Conservation (phyloP, 177 flowering plant species). For the Vitis hybrid region DNA sequence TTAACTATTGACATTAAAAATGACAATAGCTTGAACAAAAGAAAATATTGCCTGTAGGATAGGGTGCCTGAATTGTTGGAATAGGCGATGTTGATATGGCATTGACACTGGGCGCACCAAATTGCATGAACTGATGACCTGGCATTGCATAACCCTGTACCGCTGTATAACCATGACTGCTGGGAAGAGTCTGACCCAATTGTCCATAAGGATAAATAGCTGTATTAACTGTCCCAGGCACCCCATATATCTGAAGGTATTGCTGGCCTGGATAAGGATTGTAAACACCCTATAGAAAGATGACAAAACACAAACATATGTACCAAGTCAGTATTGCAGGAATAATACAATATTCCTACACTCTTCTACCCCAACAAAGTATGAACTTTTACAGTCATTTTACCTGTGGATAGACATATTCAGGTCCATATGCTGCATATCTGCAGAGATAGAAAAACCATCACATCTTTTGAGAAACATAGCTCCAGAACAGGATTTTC, state of each 20-base stretch:
- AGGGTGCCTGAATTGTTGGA: constrained; percentile 62
- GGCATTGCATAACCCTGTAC: constrained; percentile 82
- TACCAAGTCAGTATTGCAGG: background rate
- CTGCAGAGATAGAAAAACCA: constrained; percentile 47
- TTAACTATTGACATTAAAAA: no score
- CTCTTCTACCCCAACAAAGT: background rate
- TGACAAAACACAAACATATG: constrained; percentile 9
- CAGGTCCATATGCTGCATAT: constrained; percentile 77
- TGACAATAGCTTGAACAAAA: background rate
- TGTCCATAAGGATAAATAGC: constrained; percentile 75
- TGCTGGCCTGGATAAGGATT: constrained; percentile 85
- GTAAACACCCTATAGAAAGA: constrained; percentile 60
- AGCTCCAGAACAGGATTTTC: background rate
- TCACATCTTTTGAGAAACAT: constrained; percentile 14
- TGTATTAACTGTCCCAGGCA: constrained; percentile 69
- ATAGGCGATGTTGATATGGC: constrained; percentile 62
- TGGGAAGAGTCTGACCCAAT: constrained; percentile 63
- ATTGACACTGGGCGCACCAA: constrained; percentile 65
- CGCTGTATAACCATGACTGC: constrained; percentile 64
- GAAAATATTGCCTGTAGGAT: constrained; percentile 57
- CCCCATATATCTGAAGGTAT: constrained; percentile 84
- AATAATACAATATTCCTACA: background rate
- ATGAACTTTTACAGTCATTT: background rate
- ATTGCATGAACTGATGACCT: constrained; percentile 74
- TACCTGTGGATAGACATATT: constrained; percentile 86